phyloP scores from a whole-genome alignment of 495 filamentous ascomycete genomes.

The Peziza echinospora region DNA sequence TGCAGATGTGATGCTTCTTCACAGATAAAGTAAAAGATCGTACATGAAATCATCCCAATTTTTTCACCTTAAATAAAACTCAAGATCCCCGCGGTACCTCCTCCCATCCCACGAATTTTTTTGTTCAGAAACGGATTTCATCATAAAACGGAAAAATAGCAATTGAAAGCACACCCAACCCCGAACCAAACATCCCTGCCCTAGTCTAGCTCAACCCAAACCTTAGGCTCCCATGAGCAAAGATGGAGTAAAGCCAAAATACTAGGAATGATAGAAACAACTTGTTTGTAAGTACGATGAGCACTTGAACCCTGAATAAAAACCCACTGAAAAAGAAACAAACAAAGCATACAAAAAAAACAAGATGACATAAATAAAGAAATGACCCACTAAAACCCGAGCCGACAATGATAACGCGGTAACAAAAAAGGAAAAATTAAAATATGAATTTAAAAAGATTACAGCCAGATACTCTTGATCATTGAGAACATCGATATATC shows the following conservation, averaged over 20 bases:
- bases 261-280: conserved; percentile 12
- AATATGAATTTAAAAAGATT: conserved; percentile 5
- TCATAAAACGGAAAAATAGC: too few relatives aligned
- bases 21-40: neutral
- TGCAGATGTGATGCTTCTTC: too few relatives aligned
- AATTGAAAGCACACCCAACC: neutral
- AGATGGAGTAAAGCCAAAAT: conserved; percentile 13
- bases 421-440: conserved; percentile 10
- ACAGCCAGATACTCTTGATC: neutral
- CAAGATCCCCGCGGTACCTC: too few relatives aligned
- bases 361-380: neutral
- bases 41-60: neutral
- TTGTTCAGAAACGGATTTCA: too few relatives aligned
- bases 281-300: conserved; percentile 7
- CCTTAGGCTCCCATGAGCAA: neutral
- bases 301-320: conserved; percentile 1
- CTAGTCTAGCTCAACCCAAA: neutral
- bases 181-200: neutral
- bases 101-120: too few relatives aligned
- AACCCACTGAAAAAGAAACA: neutral
- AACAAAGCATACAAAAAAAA: neutral
- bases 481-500: neutral
- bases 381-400: neutral
- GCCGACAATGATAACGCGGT: conserved; percentile 11
- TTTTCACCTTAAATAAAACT: neutral